Percentiles rank a stretch among this genome's conserved stretches.
phyloP scores from a whole-genome alignment of 257 asterid species.

The Gardenia jasminoides region DNA sequence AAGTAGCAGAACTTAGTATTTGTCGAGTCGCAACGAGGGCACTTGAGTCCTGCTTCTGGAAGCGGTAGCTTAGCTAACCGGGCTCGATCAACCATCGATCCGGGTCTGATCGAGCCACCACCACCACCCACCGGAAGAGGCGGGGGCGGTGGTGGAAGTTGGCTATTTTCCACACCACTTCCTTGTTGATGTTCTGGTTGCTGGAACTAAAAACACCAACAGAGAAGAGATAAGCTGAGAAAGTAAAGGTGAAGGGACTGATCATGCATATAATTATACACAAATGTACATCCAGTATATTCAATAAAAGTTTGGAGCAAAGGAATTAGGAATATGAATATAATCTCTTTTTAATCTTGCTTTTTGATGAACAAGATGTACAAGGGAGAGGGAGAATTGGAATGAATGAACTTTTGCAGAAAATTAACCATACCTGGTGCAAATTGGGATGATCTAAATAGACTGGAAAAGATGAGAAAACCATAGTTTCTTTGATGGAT shows the following conservation, averaged over 20 bases:
- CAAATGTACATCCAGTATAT: conserved; percentile 26
- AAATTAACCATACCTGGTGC: conserved; percentile 43
- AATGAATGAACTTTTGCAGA: conserved; percentile 7
- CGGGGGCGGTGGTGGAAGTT: conserved; percentile 22
- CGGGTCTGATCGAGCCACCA: conserved; percentile 37
- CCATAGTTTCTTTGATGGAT: conserved; percentile 37
- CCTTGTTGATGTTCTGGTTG: conserved; percentile 36
- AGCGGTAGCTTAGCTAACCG: conserved; percentile 35
- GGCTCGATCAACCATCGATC: conserved; percentile 51
- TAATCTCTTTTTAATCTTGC: conserved; percentile 26
- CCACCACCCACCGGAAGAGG: conserved; percentile 19
- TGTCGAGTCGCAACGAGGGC: conserved; percentile 45
- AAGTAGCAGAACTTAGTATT: conserved; percentile 48
- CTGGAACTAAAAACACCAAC: conserved; percentile 29
- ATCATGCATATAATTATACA: neutral
- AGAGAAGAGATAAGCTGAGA: neutral
- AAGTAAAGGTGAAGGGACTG: neutral
- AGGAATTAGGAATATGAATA: conserved; percentile 43
- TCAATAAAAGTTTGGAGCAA: conserved; percentile 33
- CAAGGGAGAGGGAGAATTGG: neutral
- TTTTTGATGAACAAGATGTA: conserved; percentile 22
- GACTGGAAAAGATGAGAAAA: conserved; percentile 50
- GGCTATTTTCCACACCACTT: conserved; percentile 21
- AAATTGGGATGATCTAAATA: conserved; percentile 55
- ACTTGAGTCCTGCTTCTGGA: conserved; percentile 42